Evolutionary conservation across 2,329 filamentous ascomycete genomes (phyloP).

Genomic region (Fusarium pseudocircinatum): DNA sequence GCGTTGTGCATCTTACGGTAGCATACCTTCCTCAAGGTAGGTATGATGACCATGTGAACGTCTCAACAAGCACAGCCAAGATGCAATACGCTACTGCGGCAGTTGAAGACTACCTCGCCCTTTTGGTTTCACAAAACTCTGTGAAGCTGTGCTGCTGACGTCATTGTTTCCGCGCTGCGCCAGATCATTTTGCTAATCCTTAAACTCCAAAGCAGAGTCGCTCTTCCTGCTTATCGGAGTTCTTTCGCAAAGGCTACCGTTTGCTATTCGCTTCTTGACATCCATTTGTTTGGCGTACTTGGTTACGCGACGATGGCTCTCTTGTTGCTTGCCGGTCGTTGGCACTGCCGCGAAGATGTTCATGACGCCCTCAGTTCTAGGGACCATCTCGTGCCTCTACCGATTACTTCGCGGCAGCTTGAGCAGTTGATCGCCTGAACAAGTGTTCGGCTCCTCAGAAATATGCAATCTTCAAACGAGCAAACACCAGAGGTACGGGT

Average conservation of each 20-base stretch:
- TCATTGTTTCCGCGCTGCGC: neutral
- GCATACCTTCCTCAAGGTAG: too few relatives aligned
- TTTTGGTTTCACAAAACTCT: neutral
- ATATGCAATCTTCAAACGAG: neutral
- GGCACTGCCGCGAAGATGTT: neutral
- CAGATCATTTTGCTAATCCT: neutral
- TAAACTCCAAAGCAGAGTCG: neutral
- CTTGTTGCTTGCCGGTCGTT: neutral
- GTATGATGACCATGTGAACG: neutral
- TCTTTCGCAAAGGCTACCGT: neutral
- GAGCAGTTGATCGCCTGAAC: neutral
- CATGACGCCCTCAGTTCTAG: neutral
- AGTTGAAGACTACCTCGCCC: too few relatives aligned
- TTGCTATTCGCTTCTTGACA: neutral
- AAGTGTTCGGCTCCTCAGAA: neutral
- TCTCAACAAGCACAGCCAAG: neutral
- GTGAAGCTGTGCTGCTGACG: neutral
- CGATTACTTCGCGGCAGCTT: neutral
- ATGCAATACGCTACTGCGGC: neutral
- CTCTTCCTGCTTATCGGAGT: neutral
- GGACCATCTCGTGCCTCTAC: neutral
- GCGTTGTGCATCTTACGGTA: too few relatives aligned
- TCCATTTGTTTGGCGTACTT: too few relatives aligned
- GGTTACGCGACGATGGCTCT: neutral
- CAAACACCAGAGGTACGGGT: neutral